phyloP scores from a whole-genome alignment of 176 grass and related monocot genomes.

The Tillandsia fasciculata region DNA sequence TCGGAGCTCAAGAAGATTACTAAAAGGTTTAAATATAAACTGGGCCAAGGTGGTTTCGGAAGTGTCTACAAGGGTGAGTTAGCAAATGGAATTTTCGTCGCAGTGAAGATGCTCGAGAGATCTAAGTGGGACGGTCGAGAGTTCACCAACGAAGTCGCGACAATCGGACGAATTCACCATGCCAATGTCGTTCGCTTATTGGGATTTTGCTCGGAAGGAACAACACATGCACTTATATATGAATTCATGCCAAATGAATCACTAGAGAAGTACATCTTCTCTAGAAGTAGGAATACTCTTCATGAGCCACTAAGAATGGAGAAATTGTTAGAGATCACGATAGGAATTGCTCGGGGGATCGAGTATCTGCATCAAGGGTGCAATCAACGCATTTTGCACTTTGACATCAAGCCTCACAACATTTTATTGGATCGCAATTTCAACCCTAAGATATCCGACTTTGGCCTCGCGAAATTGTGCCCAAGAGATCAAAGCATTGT shows the following conservation, averaged over 20 bases:
- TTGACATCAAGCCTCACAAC: slow-evolving; percentile 9
- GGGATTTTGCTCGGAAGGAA: background rate
- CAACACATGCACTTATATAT: background rate
- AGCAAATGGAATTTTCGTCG: background rate
- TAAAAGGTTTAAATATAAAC: background rate
- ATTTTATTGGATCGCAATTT: background rate
- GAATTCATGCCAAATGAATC: slow-evolving; percentile 7
- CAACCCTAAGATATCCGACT: slow-evolving; percentile 7
- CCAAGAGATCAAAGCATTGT: slow-evolving; percentile 5
- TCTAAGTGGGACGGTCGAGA: slow-evolving; percentile 1
- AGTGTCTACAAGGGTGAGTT: background rate
- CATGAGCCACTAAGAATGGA: background rate
- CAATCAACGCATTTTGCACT: slow-evolving; percentile 7
- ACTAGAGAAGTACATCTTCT: slow-evolving; percentile 9
- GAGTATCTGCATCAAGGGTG: slow-evolving; percentile 11
- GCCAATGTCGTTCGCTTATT: slow-evolving; percentile 1
- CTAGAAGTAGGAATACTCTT: background rate
- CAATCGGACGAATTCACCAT: slow-evolving; percentile 1
- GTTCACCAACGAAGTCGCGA: slow-evolving; percentile 6
- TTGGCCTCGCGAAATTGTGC: slow-evolving; percentile 4
- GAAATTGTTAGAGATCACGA: background rate
- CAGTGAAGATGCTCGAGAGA: slow-evolving; percentile 3
- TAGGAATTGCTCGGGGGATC: background rate
- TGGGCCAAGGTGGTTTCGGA: slow-evolving; percentile 8
- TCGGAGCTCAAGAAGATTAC: slow-evolving; percentile 3